phyloP scores from a whole-genome alignment of 2,329 filamentous ascomycete genomes.

The Berkeleyomyces basicola region DNA sequence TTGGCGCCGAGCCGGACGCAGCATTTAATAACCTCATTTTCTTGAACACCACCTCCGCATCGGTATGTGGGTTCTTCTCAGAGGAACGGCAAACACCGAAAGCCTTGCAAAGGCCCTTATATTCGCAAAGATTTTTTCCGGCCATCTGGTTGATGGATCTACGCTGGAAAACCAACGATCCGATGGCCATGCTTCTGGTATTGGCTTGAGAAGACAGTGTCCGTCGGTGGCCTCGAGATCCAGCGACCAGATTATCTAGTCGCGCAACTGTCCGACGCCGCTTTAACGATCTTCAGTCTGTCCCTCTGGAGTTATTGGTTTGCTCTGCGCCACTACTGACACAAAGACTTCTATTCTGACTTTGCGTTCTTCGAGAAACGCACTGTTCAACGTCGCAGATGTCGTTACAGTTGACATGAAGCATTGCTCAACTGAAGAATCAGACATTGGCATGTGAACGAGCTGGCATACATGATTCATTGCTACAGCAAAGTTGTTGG shows the following conservation, averaged over 20 bases:
- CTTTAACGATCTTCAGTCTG: conserved; percentile 23
- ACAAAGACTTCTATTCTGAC: conserved; percentile 26
- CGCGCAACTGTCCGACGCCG: conserved; percentile 24
- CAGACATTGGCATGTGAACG: conserved; percentile 55
- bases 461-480: conserved; percentile 43
- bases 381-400: conserved; percentile 15
- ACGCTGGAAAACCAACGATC: conserved; percentile 28
- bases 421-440: conserved; percentile 42
- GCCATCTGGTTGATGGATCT: conserved; percentile 23
- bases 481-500: conserved; percentile 39
- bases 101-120: conserved; percentile 24
- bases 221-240: conserved; percentile 26
- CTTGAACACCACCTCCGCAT: conserved; percentile 32
- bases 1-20: conserved; percentile 28
- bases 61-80: conserved; percentile 33
- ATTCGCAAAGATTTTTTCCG: conserved; percentile 24
- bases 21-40: conserved; percentile 24
- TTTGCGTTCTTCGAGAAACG: conserved; percentile 24
- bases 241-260: conserved; percentile 25
- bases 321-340: conserved; percentile 21
- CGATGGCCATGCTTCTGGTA: conserved; percentile 28
- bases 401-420: conserved; percentile 52
- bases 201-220: conserved; percentile 29
- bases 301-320: conserved; percentile 27
- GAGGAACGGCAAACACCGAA: conserved; percentile 23